Evolutionary conservation across 179 eudicot species (phyloP).

Genomic region (Spinacia oleracea): DNA sequence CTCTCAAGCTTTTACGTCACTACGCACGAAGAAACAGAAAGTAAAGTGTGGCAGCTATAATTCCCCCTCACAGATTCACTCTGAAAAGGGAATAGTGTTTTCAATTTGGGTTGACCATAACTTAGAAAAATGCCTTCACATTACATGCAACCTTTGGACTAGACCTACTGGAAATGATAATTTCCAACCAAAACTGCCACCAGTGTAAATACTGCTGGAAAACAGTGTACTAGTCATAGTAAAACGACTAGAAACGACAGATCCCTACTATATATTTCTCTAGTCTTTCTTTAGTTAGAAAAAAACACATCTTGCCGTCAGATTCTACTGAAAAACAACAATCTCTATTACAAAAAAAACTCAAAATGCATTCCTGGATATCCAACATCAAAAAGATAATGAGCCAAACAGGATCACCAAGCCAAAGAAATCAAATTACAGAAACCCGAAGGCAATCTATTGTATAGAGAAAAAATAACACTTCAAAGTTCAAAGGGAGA

Average conservation of each 20-base stretch:
- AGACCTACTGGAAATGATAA: background rate
- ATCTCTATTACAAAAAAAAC: background rate
- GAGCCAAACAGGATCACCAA: slow-evolving; percentile 6
- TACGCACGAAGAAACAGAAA: background rate
- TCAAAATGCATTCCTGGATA: background rate
- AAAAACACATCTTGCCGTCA: background rate
- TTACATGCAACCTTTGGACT: background rate
- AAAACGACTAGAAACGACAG: background rate
- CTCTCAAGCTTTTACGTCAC: background rate
- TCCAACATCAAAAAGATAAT: background rate
- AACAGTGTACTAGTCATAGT: background rate
- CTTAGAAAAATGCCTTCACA: slow-evolving; percentile 1
- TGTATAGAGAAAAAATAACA: background rate
- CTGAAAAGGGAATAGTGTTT: background rate
- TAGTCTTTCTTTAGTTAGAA: background rate
- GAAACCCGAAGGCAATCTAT: background rate
- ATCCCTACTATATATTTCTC: background rate
- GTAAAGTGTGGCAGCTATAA: background rate
- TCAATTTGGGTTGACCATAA: background rate
- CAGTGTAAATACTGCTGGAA: background rate
- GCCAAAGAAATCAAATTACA: background rate
- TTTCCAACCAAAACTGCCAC: background rate
- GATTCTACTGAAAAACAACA: background rate
- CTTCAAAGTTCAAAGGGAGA: no score
- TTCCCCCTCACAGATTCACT: background rate